These are phyloP conservation scores for Macrocybe gigantea DNA, from an alignment of 768 basidiomycete species.

Conservation along the genomic window DNA sequence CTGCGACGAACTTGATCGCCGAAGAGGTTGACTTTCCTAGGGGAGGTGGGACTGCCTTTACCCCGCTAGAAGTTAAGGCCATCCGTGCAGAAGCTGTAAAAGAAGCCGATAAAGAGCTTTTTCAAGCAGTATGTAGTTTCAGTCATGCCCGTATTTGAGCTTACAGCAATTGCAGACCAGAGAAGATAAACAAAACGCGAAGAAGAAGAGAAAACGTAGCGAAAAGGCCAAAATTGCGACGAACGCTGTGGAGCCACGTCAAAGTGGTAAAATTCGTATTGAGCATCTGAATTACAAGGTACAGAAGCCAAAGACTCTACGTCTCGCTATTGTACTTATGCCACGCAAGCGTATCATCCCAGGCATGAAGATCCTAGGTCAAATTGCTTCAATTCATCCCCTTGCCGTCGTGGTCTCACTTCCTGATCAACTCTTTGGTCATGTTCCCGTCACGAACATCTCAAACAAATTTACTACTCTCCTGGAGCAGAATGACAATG, in stretches of 20 bases:
- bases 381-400: constrained; percentile 81
- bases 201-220: constrained; percentile 41
- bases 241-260: constrained; percentile 24
- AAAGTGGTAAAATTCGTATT: constrained; percentile 60
- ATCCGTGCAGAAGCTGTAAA: constrained; percentile 78
- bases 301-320: constrained; percentile 4
- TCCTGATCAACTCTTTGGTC: constrained; percentile 91
- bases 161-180: too few species aligned
- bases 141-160: too few species aligned
- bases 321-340: constrained; percentile 5
- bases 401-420: constrained; percentile 88
- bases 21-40: constrained; percentile 93
- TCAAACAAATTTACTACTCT: constrained; percentile 70
- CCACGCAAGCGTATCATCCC: constrained; percentile 57
- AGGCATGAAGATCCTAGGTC: constrained; percentile 87
- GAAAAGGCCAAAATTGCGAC: constrained; percentile 19
- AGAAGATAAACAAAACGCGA: constrained; percentile 31
- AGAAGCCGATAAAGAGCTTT: constrained; percentile 80
- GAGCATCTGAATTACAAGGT: constrained; percentile 96
- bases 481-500: constrained; percentile 55
- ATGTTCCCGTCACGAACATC: constrained; percentile 92
- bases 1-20: constrained; percentile 28
- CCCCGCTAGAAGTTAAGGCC: constrained; percentile 83
- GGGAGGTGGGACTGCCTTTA: constrained; percentile 87
- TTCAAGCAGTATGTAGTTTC: constrained; percentile 36